Percentiles rank a stretch among this genome's conserved stretches.
Conservation (phyloP, 2,329 filamentous ascomycete species). For the Penicillium sp. region DNA sequence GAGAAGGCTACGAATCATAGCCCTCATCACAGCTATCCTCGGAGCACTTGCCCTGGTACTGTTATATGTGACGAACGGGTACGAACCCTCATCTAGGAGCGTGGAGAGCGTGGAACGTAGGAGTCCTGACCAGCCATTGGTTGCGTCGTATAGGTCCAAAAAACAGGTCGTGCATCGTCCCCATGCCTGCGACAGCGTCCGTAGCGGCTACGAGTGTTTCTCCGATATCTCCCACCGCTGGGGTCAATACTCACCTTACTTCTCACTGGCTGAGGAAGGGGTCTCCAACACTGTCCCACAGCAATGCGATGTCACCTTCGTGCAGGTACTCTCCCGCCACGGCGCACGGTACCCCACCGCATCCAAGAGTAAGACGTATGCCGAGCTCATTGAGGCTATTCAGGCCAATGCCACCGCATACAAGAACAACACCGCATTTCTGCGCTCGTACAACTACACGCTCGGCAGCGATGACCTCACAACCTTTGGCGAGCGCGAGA, state of each 20-base stretch:
- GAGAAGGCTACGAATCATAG: background rate
- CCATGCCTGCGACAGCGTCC: slow-evolving; percentile 52
- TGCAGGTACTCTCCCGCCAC: slow-evolving; percentile 77
- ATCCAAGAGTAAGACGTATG: slow-evolving; percentile 66
- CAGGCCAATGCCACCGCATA: slow-evolving; percentile 60
- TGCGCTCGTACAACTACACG: slow-evolving; percentile 69
- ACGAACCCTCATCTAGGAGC: slow-evolving; percentile 6
- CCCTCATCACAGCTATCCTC: slow-evolving; percentile 4
- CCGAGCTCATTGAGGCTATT: slow-evolving; percentile 63
- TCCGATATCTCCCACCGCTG: slow-evolving; percentile 65
- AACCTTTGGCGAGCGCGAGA: slow-evolving; percentile 65
- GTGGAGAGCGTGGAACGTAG: background rate
- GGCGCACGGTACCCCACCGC: slow-evolving; percentile 78
- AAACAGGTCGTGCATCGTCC: background rate
- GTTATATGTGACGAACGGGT: slow-evolving; percentile 7
- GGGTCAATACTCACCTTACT: slow-evolving; percentile 89
- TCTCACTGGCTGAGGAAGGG: slow-evolving; percentile 60
- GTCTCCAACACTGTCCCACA: slow-evolving; percentile 62
- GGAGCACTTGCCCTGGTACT: slow-evolving; percentile 2
- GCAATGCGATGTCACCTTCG: slow-evolving; percentile 76
- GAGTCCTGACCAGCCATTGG: slow-evolving; percentile 2
- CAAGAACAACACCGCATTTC: slow-evolving; percentile 65
- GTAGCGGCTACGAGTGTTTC: slow-evolving; percentile 64
- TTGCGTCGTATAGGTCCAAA: slow-evolving; percentile 4
- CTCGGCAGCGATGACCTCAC: slow-evolving; percentile 71